Percentiles rank a stretch among this genome's conserved stretches.
Conservation (phyloP, 1,284 basidiomycete genomes). For the Heimioporus punctisporus region DNA sequence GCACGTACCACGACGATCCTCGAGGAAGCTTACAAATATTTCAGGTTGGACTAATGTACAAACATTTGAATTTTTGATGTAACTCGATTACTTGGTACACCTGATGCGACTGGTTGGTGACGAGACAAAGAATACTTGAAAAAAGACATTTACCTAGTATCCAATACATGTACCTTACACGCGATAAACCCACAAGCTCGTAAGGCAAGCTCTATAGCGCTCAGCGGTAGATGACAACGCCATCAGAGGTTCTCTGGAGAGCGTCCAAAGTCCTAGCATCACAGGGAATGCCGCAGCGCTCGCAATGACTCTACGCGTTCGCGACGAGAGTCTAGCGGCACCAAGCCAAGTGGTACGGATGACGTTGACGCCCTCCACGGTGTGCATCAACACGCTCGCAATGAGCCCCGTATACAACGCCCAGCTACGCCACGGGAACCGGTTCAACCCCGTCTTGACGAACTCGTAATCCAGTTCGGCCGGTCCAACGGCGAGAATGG, state of each 20-base stretch:
- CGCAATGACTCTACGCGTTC: conserved; percentile 34
- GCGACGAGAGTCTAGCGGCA: conserved; percentile 11
- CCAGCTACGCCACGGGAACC: conserved; percentile 63
- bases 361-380: conserved; percentile 55
- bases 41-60: too few species aligned
- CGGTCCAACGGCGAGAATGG: conserved; percentile 63
- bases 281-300: conserved; percentile 47
- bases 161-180: conserved; percentile 2
- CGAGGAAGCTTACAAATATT: too few species aligned
- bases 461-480: conserved; percentile 76
- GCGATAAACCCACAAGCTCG: conserved; percentile 25
- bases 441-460: conserved; percentile 63
- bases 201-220: conserved; percentile 44
- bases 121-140: background rate
- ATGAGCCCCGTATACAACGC: conserved; percentile 62
- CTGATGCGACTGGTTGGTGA: background rate
- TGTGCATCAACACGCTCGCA: conserved; percentile 52
- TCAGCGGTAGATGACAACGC: conserved; percentile 50
- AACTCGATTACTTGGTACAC: conserved; percentile 1
- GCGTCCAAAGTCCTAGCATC: conserved; percentile 50
- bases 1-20: too few species aligned
- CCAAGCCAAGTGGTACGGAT: conserved; percentile 46
- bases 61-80: too few species aligned
- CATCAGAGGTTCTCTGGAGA: conserved; percentile 61
- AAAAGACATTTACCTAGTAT: background rate